Evolutionary conservation across 306 rosid genomes (phyloP), one percentile per base, ranked within the genome.

Genomic region (Abrus pulchellus): DNA sequence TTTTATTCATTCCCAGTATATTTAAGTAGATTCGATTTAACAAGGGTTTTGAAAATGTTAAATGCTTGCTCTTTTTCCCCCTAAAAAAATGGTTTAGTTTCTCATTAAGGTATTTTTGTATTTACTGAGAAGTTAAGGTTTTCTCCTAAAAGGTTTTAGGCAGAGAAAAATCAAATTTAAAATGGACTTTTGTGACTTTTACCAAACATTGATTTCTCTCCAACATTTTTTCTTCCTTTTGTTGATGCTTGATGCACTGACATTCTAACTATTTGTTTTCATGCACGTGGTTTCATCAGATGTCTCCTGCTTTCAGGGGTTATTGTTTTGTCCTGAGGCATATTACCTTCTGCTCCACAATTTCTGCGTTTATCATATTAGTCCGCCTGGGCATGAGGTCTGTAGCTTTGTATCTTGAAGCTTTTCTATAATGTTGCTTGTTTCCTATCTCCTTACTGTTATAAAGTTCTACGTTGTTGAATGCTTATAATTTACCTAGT

Each of bases 341-440:
- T 92, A 92, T 87, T 93, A 93, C 68, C 85, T 93, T 82, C 85
- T 95, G 81, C 98, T 90, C 70, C 98, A 95, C 91, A 95, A 95
- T 86, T 95, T 95, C 84, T 95, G 99, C 93, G 88, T 93, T 83
- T 95, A 93, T 80, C 97, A 95, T 80, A 91, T 95, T 63, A 95
- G 97, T 87, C 99, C 99, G 64, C 99, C 98, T 8, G 99, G 99
- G 40, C 99, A 90, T 61, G 99, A 95, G 99, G 99, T 95, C 86
- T 82, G 88, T 89, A 76, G 83, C 59, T 86, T 55, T 62, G 79
- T 73, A 75, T 77, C 80, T 86, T 55, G 67, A 74, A 83, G 84
- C 27, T 55, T 56, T 55, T 63, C 70, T 54, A 50, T 36, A 11
- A 4, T 72, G 52, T 75, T 75, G 62, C 67, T 78, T 73, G 76